Conservation (phyloP, 768 basidiomycete species). For the Suillus placidus region DNA sequence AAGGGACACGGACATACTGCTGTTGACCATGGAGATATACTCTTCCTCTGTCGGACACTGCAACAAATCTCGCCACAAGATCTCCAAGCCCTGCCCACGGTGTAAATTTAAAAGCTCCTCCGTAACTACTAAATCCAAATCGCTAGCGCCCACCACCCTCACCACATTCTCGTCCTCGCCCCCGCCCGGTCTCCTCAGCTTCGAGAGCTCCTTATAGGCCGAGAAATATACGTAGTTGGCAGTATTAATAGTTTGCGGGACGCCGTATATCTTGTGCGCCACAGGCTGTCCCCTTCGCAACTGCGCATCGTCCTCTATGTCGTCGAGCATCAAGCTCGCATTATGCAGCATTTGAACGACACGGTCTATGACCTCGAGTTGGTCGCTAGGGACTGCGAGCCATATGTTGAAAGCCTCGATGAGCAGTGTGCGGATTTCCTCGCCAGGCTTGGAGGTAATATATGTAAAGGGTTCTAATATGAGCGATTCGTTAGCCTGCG, state of each 20-base stretch:
- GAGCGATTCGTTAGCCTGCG: slow-evolving; percentile 39
- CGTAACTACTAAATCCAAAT: slow-evolving; percentile 53
- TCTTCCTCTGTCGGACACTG: slow-evolving; percentile 93
- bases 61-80: slow-evolving; percentile 92
- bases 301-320: slow-evolving; percentile 91
- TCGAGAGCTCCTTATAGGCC: slow-evolving; percentile 77
- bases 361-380: slow-evolving; percentile 71
- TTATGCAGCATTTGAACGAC: slow-evolving; percentile 95
- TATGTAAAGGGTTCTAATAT: slow-evolving; percentile 90
- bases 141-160: slow-evolving; percentile 65
- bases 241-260: slow-evolving; percentile 96
- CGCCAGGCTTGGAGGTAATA: slow-evolving; percentile 82
- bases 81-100: slow-evolving; percentile 92
- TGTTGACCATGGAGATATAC: slow-evolving; percentile 94
- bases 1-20: slow-evolving; percentile 54
- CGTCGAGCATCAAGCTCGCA: slow-evolving; percentile 93
- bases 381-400: slow-evolving; percentile 78
- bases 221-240: slow-evolving; percentile 98
- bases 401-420: slow-evolving; percentile 94
- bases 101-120: slow-evolving; percentile 82
- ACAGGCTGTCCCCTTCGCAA: slow-evolving; percentile 85
- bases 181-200: slow-evolving; percentile 16
- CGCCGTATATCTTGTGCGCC: slow-evolving; percentile 93
- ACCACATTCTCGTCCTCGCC: background rate
- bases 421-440: slow-evolving; percentile 86